Base-by-base conservation (phyloP, 1,284 basidiomycete genomes). In the Thelephora terrestris region DNA sequence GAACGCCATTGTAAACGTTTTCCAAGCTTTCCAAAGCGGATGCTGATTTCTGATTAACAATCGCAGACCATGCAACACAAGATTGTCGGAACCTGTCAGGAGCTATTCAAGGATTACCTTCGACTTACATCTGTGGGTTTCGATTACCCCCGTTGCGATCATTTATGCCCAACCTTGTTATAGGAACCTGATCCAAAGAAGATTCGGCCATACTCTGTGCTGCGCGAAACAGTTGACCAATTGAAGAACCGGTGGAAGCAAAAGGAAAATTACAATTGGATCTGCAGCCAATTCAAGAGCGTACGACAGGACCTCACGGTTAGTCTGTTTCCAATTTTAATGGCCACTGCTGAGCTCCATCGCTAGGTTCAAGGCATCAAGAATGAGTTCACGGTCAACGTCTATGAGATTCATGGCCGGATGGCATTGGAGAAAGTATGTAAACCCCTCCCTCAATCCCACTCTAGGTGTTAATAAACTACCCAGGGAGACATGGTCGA, bases 251-350 rank as follows among this genome's bases (percentile, higher is more conserved):
- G 86, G 56, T 99, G 94, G 92, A 78, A 82, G 55, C 75, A 85
- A 54, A 90, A 90, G 59, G 71, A 74, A 49, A 84, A 89, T 53
- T 97, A 99, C 63, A 74, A 79, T 48, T 99, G 92, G 81, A 91
- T 97, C 61, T 92, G 95, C 62, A 96, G 91, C 61, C 96, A 99
- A 69, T 92, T 99, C 71, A 99, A 99, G 74, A 92, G 89, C 61
- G 72, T 99, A 57, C 82, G 96, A 44, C 96, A 99, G 67, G 96
- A 99, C 71, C 74, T 99, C 53, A 98, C 93, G 53, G 95, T 95
- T 65, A 67, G 87, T 76, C 37, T 27, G 20, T 45, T 40, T 45
- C 40, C 36, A 35, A 53, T 47, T 52, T 49, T 12, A 32, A 40
- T 42, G 44, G 44, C 53, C 38, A 52, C 45, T 61, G 47, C 47